Evolutionary conservation across 257 asterid genomes (phyloP).

Genomic region (Solanum peruvianum): DNA sequence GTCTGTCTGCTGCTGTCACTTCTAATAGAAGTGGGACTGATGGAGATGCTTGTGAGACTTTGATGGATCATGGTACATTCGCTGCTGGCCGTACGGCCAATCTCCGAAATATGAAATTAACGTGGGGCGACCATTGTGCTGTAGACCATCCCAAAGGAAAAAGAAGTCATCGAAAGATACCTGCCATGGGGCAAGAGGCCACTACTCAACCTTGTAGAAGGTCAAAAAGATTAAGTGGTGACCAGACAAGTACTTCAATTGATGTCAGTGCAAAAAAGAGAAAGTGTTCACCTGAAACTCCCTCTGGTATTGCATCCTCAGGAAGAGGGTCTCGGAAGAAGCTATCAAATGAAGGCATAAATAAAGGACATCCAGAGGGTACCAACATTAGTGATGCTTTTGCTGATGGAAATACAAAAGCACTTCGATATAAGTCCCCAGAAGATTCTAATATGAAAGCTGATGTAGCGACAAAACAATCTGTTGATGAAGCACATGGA

Average conservation of each 20-base stretch:
- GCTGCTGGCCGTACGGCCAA: slow-evolving; percentile 15
- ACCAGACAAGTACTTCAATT: not conserved
- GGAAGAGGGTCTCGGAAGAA: not conserved
- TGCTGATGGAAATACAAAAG: not conserved
- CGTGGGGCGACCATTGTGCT: not conserved
- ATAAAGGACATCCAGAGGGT: slow-evolving; percentile 3
- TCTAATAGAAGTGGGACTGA: slow-evolving; percentile 19
- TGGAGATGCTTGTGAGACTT: not conserved
- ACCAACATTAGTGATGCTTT: slow-evolving; percentile 8
- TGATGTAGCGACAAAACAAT: slow-evolving; percentile 2
- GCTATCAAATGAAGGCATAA: not conserved
- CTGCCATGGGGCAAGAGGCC: slow-evolving; percentile 12
- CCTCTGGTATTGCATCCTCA: not conserved
- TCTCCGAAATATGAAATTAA: slow-evolving; percentile 21
- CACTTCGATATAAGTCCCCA: slow-evolving; percentile 4
- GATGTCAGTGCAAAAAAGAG: not conserved
- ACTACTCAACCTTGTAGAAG: slow-evolving; percentile 13
- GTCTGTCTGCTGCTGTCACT: slow-evolving; percentile 7
- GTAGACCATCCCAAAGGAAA: slow-evolving; percentile 16
- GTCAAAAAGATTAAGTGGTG: slow-evolving; percentile 21
- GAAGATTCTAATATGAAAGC: slow-evolving; percentile 12
- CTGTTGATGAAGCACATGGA: slow-evolving; percentile 14
- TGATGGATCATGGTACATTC: slow-evolving; percentile 7
- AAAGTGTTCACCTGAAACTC: not conserved
- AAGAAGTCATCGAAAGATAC: slow-evolving; percentile 17